These are phyloP conservation scores for Boletus sensibilis DNA, from an alignment of 768 basidiomycete genomes.

Conservation along the genomic window DNA sequence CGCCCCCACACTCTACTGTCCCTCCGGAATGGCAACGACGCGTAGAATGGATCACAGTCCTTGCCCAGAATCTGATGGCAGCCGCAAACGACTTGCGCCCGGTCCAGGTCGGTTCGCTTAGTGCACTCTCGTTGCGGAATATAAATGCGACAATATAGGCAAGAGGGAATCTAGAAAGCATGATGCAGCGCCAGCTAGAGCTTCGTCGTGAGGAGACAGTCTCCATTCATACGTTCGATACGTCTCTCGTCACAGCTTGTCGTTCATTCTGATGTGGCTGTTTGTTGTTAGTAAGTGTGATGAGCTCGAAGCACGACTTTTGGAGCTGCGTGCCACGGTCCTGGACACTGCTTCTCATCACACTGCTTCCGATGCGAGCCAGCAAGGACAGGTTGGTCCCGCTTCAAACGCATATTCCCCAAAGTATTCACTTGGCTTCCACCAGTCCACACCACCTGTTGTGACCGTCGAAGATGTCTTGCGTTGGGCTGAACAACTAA, in stretches of 20 bases:
- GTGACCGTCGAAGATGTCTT: conserved; percentile 43
- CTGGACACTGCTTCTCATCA: conserved; percentile 14
- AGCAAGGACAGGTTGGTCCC: conserved; percentile 21
- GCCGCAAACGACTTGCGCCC: conserved; percentile 88
- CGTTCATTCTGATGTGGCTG: conserved; percentile 8
- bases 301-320: conserved; percentile 59
- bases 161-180: conserved; percentile 72
- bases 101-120: conserved; percentile 60
- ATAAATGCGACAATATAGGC: conserved; percentile 47
- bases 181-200: conserved; percentile 81
- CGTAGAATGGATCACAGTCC: conserved; percentile 77
- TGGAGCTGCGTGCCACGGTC: conserved; percentile 43
- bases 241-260: neutral
- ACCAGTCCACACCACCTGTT: conserved; percentile 9
- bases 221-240: conserved; percentile 62
- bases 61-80: conserved; percentile 86
- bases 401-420: neutral
- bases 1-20: conserved; percentile 40
- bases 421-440: neutral
- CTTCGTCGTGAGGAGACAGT: conserved; percentile 70
- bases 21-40: conserved; percentile 73
- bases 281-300: conserved; percentile 62
- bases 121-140: neutral
- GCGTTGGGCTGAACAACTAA: conserved; percentile 56
- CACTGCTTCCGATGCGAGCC: neutral